Percentiles rank a stretch among this genome's conserved stretches.
phyloP scores from a whole-genome alignment of 2,329 filamentous ascomycete genomes.

The Grosmannia serpens region DNA sequence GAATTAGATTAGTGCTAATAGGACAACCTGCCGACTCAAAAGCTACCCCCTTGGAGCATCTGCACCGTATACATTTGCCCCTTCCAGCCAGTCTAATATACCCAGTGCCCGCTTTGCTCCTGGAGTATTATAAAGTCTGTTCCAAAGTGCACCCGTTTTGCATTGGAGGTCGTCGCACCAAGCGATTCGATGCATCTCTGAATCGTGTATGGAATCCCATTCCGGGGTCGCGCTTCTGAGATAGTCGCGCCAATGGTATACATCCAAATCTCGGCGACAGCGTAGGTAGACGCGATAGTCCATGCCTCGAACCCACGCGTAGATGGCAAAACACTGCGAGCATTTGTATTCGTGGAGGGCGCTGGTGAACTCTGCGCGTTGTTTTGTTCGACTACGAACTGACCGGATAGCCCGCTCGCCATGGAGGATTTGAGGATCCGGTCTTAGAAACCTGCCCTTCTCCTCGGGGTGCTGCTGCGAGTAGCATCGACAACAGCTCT shows the following conservation, averaged over 20 bases:
- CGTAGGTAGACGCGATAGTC: not conserved
- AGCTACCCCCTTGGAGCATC: too few relatives aligned
- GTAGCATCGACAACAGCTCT: slow-evolving; percentile 1
- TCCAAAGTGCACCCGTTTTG: not conserved
- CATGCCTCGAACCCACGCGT: not conserved
- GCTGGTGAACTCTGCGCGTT: not conserved
- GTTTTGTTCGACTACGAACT: not conserved
- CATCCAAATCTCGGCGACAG: not conserved
- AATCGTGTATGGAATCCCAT: not conserved
- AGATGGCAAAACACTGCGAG: not conserved
- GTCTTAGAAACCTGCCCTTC: not conserved
- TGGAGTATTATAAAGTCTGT: not conserved
- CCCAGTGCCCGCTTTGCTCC: too few relatives aligned
- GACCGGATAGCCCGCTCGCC: not conserved
- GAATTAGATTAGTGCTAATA: too few relatives aligned
- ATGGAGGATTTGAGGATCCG: not conserved
- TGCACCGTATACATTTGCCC: too few relatives aligned
- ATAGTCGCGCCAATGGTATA: not conserved
- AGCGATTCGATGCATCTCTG: not conserved
- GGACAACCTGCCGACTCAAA: too few relatives aligned
- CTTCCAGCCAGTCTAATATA: too few relatives aligned
- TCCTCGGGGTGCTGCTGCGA: not conserved
- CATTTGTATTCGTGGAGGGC: slow-evolving; percentile 1
- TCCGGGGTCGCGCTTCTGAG: not conserved
- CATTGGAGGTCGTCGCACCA: slow-evolving; percentile 1